A percentile compares a stretch with the other conserved stretches of the same genome.
phyloP scores from a whole-genome alignment of 257 asterid genomes.

The Nicotiana undulata region DNA sequence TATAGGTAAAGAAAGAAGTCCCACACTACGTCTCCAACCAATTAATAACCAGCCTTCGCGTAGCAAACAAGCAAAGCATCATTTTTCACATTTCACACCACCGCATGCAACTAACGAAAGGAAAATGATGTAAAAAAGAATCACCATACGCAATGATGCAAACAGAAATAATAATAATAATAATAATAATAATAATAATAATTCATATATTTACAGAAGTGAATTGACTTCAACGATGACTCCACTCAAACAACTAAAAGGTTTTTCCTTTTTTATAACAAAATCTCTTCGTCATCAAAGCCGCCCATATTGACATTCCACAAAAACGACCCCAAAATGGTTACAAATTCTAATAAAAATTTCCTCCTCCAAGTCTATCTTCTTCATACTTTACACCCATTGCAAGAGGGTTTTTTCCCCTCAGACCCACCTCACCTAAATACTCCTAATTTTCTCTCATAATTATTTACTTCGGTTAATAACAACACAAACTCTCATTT shows the following conservation, averaged over 20 bases:
- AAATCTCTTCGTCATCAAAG: conserved; percentile 1
- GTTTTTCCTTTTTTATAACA: neutral
- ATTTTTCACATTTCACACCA: conserved; percentile 3
- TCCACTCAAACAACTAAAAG: conserved; percentile 15
- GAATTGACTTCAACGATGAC: conserved; percentile 26
- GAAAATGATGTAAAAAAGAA: neutral
- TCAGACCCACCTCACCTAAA: conserved; percentile 22
- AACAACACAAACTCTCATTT: conserved; percentile 28
- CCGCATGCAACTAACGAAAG: neutral
- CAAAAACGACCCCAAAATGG: conserved; percentile 24
- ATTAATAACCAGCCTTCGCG: conserved; percentile 17
- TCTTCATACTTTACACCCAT: conserved; percentile 54
- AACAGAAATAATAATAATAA: neutral
- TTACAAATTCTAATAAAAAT: conserved; percentile 14
- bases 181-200: neutral
- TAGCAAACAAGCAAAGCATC: conserved; percentile 40
- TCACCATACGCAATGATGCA: neutral
- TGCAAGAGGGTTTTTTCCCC: conserved; percentile 24
- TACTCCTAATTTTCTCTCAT: conserved; percentile 12
- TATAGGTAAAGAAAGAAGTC: neutral
- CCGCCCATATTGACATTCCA: conserved; percentile 29
- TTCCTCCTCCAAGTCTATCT: conserved; percentile 22
- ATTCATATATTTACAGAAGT: conserved; percentile 26
- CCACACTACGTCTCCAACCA: neutral
- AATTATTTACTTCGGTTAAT: conserved; percentile 19